Evolutionary conservation across 768 basidiomycete species (phyloP).

Genomic region (Amanita pseudoporphyria): DNA sequence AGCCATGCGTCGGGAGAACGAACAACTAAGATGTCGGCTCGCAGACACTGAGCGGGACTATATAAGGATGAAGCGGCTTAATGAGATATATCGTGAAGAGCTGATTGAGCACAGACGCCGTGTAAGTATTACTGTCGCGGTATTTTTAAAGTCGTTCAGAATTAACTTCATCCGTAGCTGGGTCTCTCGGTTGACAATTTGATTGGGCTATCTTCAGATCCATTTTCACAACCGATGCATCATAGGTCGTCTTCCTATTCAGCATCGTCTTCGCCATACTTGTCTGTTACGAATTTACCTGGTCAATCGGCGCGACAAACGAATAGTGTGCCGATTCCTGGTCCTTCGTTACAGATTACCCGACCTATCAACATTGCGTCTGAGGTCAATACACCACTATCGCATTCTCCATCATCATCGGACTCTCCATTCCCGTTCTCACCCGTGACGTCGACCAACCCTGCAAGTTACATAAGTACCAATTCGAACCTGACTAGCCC

Average conservation of each 20-base stretch:
- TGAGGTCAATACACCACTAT: conserved; percentile 50
- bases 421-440: conserved; percentile 65
- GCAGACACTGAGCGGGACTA: conserved; percentile 73
- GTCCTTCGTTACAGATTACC: conserved; percentile 55
- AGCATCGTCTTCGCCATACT: conserved; percentile 34
- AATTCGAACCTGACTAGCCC: conserved; percentile 68
- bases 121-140: conserved; percentile 36
- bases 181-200: conserved; percentile 73
- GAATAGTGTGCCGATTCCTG: conserved; percentile 67
- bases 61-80: conserved; percentile 61
- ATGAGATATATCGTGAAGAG: conserved; percentile 81
- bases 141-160: not conserved
- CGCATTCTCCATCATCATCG: conserved; percentile 56
- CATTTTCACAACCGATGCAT: conserved; percentile 65
- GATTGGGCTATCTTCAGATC: conserved; percentile 60
- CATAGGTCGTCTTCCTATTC: conserved; percentile 37
- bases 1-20: conserved; percentile 73
- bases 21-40: conserved; percentile 54
- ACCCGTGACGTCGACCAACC: conserved; percentile 41
- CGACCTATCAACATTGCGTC: conserved; percentile 39
- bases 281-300: conserved; percentile 30
- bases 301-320: conserved; percentile 24
- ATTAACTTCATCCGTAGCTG: conserved; percentile 31
- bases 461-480: conserved; percentile 45
- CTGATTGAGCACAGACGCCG: conserved; percentile 67